These are phyloP conservation scores for Trypanosoma congolense DNA, from an alignment of 208 protist species.

Conservation along the genomic window DNA sequence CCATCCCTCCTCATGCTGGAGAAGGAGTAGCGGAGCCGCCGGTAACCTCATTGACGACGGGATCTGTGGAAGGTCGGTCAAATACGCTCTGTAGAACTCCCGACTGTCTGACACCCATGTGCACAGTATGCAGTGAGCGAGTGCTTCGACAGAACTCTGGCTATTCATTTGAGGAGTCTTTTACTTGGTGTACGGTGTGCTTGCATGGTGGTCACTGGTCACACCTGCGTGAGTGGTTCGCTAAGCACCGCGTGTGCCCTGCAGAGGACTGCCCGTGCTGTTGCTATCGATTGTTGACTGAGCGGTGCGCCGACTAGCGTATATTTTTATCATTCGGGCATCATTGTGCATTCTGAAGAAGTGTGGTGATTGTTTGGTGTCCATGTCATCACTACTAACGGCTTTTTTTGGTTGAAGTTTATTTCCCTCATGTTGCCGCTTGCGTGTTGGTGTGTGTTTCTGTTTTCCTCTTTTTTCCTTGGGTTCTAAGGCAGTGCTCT, in stretches of 20 bases:
- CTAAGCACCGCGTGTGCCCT: constrained; percentile 75
- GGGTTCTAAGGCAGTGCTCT: too few species aligned
- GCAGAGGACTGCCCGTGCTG: constrained; percentile 78
- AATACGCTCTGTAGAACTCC: constrained; percentile 47
- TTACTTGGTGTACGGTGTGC: constrained; percentile 85
- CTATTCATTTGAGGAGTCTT: constrained; percentile 45
- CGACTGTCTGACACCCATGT: constrained; percentile 69
- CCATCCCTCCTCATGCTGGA: constrained; percentile 21
- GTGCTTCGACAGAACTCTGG: constrained; percentile 46
- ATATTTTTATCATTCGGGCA: too few species aligned
- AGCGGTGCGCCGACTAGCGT: neutral
- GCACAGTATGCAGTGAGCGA: constrained; percentile 69
- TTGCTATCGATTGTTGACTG: constrained; percentile 27
- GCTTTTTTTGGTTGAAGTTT: too few species aligned
- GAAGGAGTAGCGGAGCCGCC: constrained; percentile 20
- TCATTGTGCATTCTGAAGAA: too few species aligned
- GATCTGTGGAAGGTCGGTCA: constrained; percentile 18
- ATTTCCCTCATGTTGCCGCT: too few species aligned
- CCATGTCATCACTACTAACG: too few species aligned
- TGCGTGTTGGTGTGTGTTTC: too few species aligned
- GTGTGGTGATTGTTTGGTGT: too few species aligned
- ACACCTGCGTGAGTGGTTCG: constrained; percentile 82
- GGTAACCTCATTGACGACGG: neutral
- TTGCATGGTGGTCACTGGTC: constrained; percentile 82
- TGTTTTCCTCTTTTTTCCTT: too few species aligned